These are phyloP conservation scores for Candida boidinii DNA, from an alignment of 805 yeast genomes.

Conservation along the genomic window DNA sequence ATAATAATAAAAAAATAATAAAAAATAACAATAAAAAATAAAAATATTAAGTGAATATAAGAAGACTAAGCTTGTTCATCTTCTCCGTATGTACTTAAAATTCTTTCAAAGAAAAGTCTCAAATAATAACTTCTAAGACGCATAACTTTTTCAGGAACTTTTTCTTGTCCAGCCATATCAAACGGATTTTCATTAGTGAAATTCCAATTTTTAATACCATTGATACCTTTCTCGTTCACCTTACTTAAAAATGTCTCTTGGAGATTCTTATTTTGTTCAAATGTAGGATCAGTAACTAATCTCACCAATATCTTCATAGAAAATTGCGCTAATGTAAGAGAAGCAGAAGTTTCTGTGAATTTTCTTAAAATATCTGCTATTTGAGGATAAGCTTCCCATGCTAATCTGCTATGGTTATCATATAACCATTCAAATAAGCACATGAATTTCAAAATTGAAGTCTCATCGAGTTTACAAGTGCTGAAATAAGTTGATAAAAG, in stretches of 20 bases:
- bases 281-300: conserved; percentile 24
- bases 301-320: conserved; percentile 15
- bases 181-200: conserved; percentile 11
- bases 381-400: conserved; percentile 13
- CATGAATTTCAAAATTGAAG: conserved; percentile 15
- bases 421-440: conserved; percentile 9
- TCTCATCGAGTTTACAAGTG: conserved; percentile 15
- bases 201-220: conserved; percentile 13
- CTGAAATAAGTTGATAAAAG: conserved; percentile 13
- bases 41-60: not conserved
- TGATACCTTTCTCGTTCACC: conserved; percentile 9
- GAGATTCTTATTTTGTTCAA: conserved; percentile 15
- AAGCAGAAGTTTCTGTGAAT: conserved; percentile 15
- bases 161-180: not conserved
- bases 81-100: conserved; percentile 13
- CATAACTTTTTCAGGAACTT: conserved; percentile 2
- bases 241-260: conserved; percentile 7
- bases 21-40: not conserved
- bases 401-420: conserved; percentile 6
- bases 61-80: conserved; percentile 6
- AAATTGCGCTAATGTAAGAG: conserved; percentile 14
- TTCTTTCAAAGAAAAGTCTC: conserved; percentile 9
- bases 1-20: not conserved
- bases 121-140: conserved; percentile 3
- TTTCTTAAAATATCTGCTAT: conserved; percentile 12